A percentile compares a stretch with the other conserved stretches of the same genome.
Evolutionary conservation across 2,329 filamentous ascomycete species (phyloP).

Genomic region (Trichoderma sp.): DNA sequence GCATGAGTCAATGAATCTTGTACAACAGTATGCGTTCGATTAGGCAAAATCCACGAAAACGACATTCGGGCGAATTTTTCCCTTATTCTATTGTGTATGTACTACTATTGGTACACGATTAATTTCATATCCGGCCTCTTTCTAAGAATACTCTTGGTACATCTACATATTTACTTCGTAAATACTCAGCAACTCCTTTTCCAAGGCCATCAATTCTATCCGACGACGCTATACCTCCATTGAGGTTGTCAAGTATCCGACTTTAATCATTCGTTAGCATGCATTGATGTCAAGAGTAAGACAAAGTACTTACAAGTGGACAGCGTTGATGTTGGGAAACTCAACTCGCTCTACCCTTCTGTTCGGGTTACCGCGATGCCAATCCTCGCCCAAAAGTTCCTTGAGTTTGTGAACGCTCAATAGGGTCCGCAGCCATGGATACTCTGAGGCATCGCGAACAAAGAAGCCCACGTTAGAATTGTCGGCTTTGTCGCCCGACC

Average conservation of each 20-base stretch:
- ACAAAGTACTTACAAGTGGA: slow-evolving; percentile 27
- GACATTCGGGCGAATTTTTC: not conserved
- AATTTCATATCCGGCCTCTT: slow-evolving; percentile 33
- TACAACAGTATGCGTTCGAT: not conserved
- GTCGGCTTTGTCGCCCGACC: slow-evolving; percentile 42
- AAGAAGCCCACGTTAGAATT: slow-evolving; percentile 48
- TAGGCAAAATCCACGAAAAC: not conserved
- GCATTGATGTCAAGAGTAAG: not conserved
- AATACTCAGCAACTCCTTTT: slow-evolving; percentile 45
- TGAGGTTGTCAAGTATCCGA: slow-evolving; percentile 43
- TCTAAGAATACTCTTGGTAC: slow-evolving; percentile 42
- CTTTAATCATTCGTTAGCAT: slow-evolving; percentile 19
- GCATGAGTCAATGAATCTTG: not conserved
- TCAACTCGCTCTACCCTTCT: slow-evolving; percentile 43
- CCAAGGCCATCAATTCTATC: slow-evolving; percentile 44
- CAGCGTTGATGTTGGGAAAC: slow-evolving; percentile 35
- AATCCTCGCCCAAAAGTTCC: slow-evolving; percentile 37
- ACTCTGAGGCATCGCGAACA: slow-evolving; percentile 42
- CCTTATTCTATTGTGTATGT: not conserved
- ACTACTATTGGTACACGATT: not conserved
- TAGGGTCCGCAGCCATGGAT: slow-evolving; percentile 42
- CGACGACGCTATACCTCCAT: slow-evolving; percentile 42
- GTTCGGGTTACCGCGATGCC: slow-evolving; percentile 32
- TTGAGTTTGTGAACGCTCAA: slow-evolving; percentile 40
- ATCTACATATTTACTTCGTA: slow-evolving; percentile 44